Evolutionary conservation across 148 eudicot genomes (phyloP).

Genomic region (Arbutus unedo): DNA sequence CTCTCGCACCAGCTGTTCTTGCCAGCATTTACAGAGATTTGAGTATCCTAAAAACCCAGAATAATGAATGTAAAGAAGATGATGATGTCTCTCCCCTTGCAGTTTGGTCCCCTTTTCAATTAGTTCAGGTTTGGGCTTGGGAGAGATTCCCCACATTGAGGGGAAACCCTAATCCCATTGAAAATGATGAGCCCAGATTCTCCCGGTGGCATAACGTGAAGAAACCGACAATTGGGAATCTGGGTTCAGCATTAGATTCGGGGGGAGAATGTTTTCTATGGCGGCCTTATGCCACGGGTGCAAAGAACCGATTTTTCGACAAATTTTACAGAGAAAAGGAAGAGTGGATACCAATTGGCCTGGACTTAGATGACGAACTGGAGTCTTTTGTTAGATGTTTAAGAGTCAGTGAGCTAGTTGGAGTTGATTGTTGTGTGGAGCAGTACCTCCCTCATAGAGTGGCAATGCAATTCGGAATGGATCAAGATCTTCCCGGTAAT

Average conservation of each 20-base stretch:
- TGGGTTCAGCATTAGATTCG: background rate
- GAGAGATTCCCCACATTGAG: conserved; percentile 45
- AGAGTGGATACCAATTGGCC: conserved; percentile 16
- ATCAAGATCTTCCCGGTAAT: conserved; percentile 37
- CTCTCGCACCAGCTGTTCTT: conserved; percentile 44
- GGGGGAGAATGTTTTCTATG: conserved; percentile 18
- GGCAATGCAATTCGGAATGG: conserved; percentile 50
- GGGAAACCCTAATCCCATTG: conserved; percentile 23
- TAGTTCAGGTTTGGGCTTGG: conserved; percentile 63
- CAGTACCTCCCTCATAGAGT: conserved; percentile 47
- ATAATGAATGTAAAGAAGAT: too few species aligned
- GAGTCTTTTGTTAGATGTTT: conserved; percentile 32
- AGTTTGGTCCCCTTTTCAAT: conserved; percentile 10
- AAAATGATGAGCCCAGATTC: conserved; percentile 32
- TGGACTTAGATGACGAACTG: conserved; percentile 14
- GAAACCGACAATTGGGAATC: conserved; percentile 1
- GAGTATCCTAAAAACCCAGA: conserved; percentile 23
- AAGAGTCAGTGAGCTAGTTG: conserved; percentile 40
- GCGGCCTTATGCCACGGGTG: conserved; percentile 37
- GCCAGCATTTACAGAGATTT: conserved; percentile 40
- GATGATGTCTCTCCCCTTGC: too few species aligned
- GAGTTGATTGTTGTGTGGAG: conserved; percentile 34
- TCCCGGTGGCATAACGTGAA: conserved; percentile 37
- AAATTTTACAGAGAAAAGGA: conserved; percentile 21
- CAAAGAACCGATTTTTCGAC: conserved; percentile 3